Evolutionary conservation across 2,329 filamentous ascomycete species (phyloP).

Genomic region (Aspergillus tamarii): DNA sequence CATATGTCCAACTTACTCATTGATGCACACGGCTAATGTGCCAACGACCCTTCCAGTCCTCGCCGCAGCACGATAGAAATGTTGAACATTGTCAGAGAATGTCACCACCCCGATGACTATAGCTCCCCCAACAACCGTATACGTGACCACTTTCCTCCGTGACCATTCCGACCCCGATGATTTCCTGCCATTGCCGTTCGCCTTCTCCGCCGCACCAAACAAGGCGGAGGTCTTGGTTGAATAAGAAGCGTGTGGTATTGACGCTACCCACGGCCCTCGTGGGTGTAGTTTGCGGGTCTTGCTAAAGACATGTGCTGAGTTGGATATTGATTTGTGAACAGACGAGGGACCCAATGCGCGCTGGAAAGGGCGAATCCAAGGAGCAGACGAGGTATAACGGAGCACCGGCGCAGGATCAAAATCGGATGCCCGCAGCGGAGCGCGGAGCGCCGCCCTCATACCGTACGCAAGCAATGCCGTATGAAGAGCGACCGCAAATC

Average conservation of each 20-base stretch:
- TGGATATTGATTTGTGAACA: not conserved
- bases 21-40: conserved; percentile 78
- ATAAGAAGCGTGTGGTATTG: conserved; percentile 17
- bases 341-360: not conserved
- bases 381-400: conserved; percentile 26
- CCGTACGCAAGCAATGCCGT: conserved; percentile 28
- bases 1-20: conserved; percentile 68
- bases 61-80: conserved; percentile 73
- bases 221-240: conserved; percentile 23
- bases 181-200: conserved; percentile 12
- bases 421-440: conserved; percentile 36
- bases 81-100: conserved; percentile 70
- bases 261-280: not conserved
- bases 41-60: conserved; percentile 77
- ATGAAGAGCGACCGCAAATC: conserved; percentile 18
- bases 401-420: conserved; percentile 33
- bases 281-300: conserved; percentile 4
- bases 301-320: not conserved
- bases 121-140: conserved; percentile 38
- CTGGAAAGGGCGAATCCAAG: conserved; percentile 13
- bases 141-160: conserved; percentile 33
- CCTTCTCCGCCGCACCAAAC: conserved; percentile 13
- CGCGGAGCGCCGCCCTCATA: conserved; percentile 39
- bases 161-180: conserved; percentile 18
- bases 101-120: conserved; percentile 51